These are phyloP conservation scores for Clonostachys sp. DNA, from an alignment of 2,329 filamentous ascomycete species.

Conservation along the genomic window DNA sequence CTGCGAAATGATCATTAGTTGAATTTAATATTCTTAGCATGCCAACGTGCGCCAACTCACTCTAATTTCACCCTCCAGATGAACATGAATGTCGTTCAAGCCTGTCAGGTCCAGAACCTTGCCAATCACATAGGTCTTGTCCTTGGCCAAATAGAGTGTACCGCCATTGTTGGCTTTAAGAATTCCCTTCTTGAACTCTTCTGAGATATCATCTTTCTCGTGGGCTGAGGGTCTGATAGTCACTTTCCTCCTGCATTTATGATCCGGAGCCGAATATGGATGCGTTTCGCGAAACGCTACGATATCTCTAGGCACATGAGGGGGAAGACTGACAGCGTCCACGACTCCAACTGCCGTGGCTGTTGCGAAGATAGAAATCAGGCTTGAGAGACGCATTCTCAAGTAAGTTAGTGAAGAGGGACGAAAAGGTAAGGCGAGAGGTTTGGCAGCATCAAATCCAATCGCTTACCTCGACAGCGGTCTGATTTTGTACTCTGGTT, in stretches of 20 bases:
- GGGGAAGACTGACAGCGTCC: background rate
- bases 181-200: slow-evolving; percentile 48
- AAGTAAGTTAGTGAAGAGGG: too few species aligned
- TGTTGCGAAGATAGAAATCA: too few species aligned
- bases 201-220: slow-evolving; percentile 51
- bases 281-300: background rate
- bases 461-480: too few species aligned
- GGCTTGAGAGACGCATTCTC: too few species aligned
- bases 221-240: slow-evolving; percentile 28
- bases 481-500: too few species aligned
- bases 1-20: slow-evolving; percentile 4
- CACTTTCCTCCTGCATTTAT: background rate
- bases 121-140: slow-evolving; percentile 51
- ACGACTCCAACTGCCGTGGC: background rate
- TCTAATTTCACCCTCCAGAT: slow-evolving; percentile 51
- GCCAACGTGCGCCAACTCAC: background rate
- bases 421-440: too few species aligned
- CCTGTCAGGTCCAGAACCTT: slow-evolving; percentile 55
- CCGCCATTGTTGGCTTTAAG: slow-evolving; percentile 55
- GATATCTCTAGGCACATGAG: background rate
- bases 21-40: too few species aligned
- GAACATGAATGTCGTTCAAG: slow-evolving; percentile 51
- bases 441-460: too few species aligned
- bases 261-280: background rate
- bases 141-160: slow-evolving; percentile 46